phyloP scores from a whole-genome alignment of 169 alveolate species.

The Plasmodium ovale region DNA sequence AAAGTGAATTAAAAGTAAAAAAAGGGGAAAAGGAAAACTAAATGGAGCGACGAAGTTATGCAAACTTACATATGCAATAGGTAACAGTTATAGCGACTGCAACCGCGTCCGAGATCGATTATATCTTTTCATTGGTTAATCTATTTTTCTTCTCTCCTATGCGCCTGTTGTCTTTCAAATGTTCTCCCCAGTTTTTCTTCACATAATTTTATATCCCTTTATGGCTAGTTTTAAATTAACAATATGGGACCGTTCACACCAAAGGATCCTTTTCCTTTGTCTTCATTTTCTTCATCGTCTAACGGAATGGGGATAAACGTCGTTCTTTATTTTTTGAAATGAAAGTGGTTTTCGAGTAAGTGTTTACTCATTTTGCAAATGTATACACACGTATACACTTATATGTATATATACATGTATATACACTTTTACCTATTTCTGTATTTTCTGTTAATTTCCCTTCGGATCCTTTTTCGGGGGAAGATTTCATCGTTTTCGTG shows the following conservation, averaged over 20 bases:
- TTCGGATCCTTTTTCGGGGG: slow-evolving; percentile 2
- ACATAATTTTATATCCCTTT: not conserved
- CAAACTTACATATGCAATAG: too few species aligned
- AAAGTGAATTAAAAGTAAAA: not conserved
- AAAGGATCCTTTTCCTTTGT: slow-evolving; percentile 5
- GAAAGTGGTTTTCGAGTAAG: not conserved
- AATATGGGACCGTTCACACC: slow-evolving; percentile 62
- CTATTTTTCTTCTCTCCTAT: not conserved
- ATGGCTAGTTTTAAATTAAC: slow-evolving; percentile 25
- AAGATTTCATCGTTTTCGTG: not conserved
- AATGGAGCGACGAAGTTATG: not conserved
- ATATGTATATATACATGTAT: not conserved
- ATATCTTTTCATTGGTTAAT: too few species aligned
- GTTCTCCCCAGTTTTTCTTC: too few species aligned
- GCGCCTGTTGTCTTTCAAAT: too few species aligned
- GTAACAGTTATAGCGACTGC: too few species aligned
- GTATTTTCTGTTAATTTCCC: not conserved
- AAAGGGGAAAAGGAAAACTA: slow-evolving; percentile 5
- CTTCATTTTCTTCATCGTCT: slow-evolving; percentile 8
- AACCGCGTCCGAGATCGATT: too few species aligned
- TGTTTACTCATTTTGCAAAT: too few species aligned
- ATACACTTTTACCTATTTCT: slow-evolving; percentile 16
- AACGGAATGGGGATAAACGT: not conserved
- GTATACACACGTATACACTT: too few species aligned
- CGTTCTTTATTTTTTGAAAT: not conserved